Evolutionary conservation across 1,284 basidiomycete species (phyloP), one percentile per base, ranked within the genome.

Genomic region (Tilletia walkeri): DNA sequence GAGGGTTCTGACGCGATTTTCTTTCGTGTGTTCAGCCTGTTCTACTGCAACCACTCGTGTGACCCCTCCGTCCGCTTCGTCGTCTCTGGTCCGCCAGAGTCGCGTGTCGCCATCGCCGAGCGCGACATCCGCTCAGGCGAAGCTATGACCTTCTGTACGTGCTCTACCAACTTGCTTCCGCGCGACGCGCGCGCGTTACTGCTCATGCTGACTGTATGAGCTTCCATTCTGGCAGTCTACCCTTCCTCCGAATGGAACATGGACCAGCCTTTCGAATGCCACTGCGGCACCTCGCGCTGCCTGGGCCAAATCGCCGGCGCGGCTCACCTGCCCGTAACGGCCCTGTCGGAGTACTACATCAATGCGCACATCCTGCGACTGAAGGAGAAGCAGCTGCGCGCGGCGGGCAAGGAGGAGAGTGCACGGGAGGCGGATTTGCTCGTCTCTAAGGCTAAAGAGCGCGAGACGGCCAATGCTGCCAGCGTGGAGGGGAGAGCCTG

Each of bases 41-140:
- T 82, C 24, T 82, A 81, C 73, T 79, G 76, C 75, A 82, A 82
- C 71, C 80, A 82, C 68, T 78, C 76, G 36, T 82, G 80, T 70
- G 73, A 74, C 48, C 80, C 80, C 30, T 76, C 77, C 30, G 77
- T 81, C 2, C 67, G 70, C 0, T 80, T 82, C 61, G 71, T 75
- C 45, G 76, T 78, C 48, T 65, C 72, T 1, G 65, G 53, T 10
- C 36, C 65, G 39, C 72, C 74, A 59, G 50, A 50, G 7, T 65
- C 36, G n/a, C 78, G 79, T 73, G 69, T 59, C 20, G 77, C 75
- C 12, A 59, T 69, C 4, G 80, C 79, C 0, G 69, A 73, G 24
- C 73, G 72, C 47, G 75, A 79, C 59, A 81, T 82, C 39, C 45
- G 68, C 2, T 72, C 75, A 61, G 79, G 78, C 9, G 79, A 81